A percentile compares a stretch with the other conserved stretches of the same genome.
Conservation (phyloP, 495 filamentous ascomycete species). For the Penicillium antarcticum region DNA sequence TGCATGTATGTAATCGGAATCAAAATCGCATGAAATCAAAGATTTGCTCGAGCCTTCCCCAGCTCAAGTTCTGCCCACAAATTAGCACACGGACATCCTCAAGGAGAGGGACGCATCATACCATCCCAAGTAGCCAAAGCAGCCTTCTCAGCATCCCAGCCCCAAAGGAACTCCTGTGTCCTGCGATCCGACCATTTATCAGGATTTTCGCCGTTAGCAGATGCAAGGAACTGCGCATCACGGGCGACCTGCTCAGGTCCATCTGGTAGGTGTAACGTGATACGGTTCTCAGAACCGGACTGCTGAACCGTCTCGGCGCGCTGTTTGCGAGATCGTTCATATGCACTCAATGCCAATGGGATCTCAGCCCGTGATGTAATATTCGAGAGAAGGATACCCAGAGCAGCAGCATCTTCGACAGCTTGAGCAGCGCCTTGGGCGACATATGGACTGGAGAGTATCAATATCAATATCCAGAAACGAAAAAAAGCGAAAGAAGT, state of each 20-base stretch:
- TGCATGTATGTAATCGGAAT: not conserved
- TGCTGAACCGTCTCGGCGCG: slow-evolving; percentile 50
- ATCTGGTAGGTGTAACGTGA: slow-evolving; percentile 52
- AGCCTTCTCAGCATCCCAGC: slow-evolving; percentile 45
- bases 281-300: slow-evolving; percentile 47
- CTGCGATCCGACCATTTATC: slow-evolving; percentile 50
- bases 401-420: slow-evolving; percentile 53
- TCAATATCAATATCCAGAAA: not conserved
- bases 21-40: slow-evolving; percentile 5
- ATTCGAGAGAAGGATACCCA: slow-evolving; percentile 43
- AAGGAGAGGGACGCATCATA: slow-evolving; percentile 14
- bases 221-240: slow-evolving; percentile 42
- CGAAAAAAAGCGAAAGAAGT: not conserved
- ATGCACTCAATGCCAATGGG: slow-evolving; percentile 38
- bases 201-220: slow-evolving; percentile 35
- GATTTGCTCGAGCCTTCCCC: slow-evolving; percentile 8
- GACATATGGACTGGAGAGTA: slow-evolving; percentile 31
- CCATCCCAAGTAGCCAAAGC: slow-evolving; percentile 41
- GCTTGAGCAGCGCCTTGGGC: slow-evolving; percentile 53
- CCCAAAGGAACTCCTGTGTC: slow-evolving; percentile 45
- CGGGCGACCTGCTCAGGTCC: slow-evolving; percentile 49
- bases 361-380: slow-evolving; percentile 40
- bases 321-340: slow-evolving; percentile 46
- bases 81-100: slow-evolving; percentile 4
- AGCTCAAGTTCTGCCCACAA: not conserved